Percentiles rank a stretch among this genome's conserved stretches.
phyloP scores from a whole-genome alignment of 495 filamentous ascomycete species.

The Tuber melanosporum region DNA sequence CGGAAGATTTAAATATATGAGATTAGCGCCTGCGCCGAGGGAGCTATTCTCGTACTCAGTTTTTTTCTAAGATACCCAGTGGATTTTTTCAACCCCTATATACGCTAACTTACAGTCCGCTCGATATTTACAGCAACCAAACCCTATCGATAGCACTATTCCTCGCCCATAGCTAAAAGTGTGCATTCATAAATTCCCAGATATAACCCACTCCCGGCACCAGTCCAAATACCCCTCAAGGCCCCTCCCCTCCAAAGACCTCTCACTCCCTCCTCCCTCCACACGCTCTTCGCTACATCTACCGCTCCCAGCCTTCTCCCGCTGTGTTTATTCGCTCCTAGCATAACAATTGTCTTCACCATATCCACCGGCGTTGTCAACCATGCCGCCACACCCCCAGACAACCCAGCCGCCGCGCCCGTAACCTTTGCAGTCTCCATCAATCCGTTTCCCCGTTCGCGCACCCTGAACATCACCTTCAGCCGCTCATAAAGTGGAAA shows the following conservation, averaged over 20 bases:
- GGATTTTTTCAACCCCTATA: background rate
- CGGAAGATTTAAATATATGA: background rate
- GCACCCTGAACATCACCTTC: constrained; percentile 42
- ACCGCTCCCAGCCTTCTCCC: background rate
- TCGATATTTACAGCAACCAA: background rate
- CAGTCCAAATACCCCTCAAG: constrained; percentile 26
- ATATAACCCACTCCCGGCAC: constrained; percentile 25
- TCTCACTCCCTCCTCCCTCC: constrained; percentile 12
- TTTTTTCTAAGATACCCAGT: background rate
- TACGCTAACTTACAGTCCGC: background rate
- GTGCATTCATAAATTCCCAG: constrained; percentile 25
- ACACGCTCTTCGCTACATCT: constrained; percentile 8
- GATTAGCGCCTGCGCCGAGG: background rate
- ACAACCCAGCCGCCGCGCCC: constrained; percentile 44
- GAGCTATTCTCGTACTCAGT: background rate
- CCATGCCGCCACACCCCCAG: constrained; percentile 62
- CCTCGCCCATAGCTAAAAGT: background rate
- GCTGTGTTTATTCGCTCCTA: background rate
- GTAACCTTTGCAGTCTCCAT: constrained; percentile 59
- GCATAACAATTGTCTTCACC: constrained; percentile 32
- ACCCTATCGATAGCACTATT: background rate
- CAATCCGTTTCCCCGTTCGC: constrained; percentile 15
- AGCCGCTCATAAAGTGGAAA: constrained; percentile 77
- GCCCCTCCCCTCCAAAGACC: constrained; percentile 28
- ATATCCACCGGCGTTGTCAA: constrained; percentile 29